Percentiles rank a stretch among this genome's conserved stretches.
Conservation (phyloP, 1,139 yeast genomes). For the Meyerozyma elateridarum region DNA sequence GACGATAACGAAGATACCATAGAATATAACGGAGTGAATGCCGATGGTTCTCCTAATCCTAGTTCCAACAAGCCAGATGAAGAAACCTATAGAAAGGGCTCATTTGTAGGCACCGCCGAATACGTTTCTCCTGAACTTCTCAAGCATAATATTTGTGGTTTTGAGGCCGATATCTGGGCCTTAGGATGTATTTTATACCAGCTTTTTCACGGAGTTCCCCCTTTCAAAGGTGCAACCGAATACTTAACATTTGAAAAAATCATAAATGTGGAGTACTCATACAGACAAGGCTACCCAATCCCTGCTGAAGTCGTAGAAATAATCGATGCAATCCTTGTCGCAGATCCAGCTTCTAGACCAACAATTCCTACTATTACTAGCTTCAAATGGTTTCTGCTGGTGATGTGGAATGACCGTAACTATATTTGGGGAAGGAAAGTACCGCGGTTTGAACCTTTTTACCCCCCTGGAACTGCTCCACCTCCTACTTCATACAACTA, state of each 20-base stretch:
- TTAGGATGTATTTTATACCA: constrained; percentile 91
- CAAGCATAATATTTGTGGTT: constrained; percentile 78
- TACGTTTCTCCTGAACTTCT: constrained; percentile 92
- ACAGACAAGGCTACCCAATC: constrained; percentile 73
- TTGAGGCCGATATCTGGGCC: constrained; percentile 93
- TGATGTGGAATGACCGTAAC: constrained; percentile 39
- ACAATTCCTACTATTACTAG: constrained; percentile 24
- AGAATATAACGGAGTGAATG: constrained; percentile 30
- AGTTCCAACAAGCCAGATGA: constrained; percentile 6
- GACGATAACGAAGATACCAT: constrained; percentile 27
- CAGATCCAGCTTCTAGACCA: constrained; percentile 33
- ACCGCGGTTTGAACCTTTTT: constrained; percentile 50
- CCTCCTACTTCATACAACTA: constrained; percentile 20
- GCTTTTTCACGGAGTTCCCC: constrained; percentile 91
- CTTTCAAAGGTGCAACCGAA: constrained; percentile 94
- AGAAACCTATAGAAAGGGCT: constrained; percentile 54
- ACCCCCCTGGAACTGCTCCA: constrained; percentile 25
- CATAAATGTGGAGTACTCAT: constrained; percentile 75
- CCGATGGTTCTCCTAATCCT: constrained; percentile 9
- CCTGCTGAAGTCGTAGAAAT: constrained; percentile 58
- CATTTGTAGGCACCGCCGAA: constrained; percentile 56
- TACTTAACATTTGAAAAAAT: constrained; percentile 92
- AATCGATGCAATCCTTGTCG: constrained; percentile 61
- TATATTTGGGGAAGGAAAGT: constrained; percentile 45
- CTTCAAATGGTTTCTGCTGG: constrained; percentile 35